Evolutionary conservation across 2,329 filamentous ascomycete species (phyloP).

Genomic region (Lecanoromycetidae sp.): DNA sequence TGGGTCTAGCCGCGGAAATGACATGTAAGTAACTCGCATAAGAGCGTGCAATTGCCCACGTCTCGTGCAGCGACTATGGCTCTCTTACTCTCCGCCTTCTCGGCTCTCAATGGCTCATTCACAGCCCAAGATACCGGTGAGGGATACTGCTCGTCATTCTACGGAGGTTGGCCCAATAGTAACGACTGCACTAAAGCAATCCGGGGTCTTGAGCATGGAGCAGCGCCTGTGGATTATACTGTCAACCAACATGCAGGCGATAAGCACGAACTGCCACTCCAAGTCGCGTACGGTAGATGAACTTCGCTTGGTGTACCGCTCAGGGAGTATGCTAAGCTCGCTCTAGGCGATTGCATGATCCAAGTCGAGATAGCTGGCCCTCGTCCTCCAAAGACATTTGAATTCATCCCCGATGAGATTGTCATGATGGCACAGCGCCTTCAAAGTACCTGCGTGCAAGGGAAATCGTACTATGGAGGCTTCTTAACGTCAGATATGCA

Average conservation of each 20-base stretch:
- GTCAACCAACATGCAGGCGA: background rate
- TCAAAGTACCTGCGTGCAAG: background rate
- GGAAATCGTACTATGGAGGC: background rate
- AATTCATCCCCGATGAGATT: background rate
- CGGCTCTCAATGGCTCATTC: background rate
- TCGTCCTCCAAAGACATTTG: background rate
- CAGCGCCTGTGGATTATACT: background rate
- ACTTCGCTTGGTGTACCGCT: background rate
- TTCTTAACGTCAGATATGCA: constrained; percentile 6
- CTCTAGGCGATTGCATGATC: constrained; percentile 8
- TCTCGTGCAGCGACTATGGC: background rate
- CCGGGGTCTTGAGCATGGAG: background rate
- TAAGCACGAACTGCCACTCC: background rate
- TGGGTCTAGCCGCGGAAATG: no score
- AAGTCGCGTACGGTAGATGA: background rate
- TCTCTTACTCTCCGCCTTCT: background rate
- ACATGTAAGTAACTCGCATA: no score
- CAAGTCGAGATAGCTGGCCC: constrained; percentile 11
- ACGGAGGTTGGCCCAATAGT: background rate
- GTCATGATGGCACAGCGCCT: background rate
- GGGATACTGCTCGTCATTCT: background rate
- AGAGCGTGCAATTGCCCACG: background rate
- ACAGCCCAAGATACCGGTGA: background rate
- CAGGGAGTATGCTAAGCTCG: background rate
- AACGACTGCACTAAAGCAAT: constrained; percentile 4